Conservation (phyloP, 257 asterid species). For the Osmanthus fragrans region DNA sequence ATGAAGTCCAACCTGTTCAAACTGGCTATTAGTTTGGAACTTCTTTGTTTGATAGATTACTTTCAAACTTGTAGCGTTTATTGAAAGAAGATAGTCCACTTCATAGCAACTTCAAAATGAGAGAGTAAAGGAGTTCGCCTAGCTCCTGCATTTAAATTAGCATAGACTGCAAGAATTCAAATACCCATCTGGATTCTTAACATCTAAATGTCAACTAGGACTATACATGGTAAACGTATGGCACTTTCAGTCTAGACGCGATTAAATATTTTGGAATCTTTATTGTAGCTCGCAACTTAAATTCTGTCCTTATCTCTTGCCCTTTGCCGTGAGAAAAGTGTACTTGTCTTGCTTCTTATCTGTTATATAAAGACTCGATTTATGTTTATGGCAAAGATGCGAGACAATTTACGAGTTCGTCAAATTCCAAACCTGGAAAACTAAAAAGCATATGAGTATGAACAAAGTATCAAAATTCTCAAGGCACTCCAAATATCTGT, state of each 20-base stretch:
- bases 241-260: background rate
- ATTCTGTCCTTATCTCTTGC: background rate
- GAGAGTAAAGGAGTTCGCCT: background rate
- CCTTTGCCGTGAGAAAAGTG: background rate
- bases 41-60: no score
- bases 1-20: slow-evolving; percentile 96
- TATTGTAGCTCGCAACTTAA: background rate
- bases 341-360: background rate
- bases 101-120: background rate
- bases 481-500: background rate
- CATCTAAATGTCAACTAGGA: background rate
- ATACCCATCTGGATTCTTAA: background rate
- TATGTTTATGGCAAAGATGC: background rate
- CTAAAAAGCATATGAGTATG: background rate
- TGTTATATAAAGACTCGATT: background rate
- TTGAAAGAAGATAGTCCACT: background rate
- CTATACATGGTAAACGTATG: background rate
- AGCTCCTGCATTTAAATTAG: slow-evolving; percentile 2
- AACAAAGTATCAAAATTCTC: background rate
- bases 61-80: background rate
- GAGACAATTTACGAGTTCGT: background rate
- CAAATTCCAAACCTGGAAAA: background rate
- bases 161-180: background rate
- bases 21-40: slow-evolving; percentile 29
- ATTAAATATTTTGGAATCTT: background rate